A percentile compares a stretch with the other conserved stretches of the same genome.
Conservation (phyloP, 768 basidiomycete species). For the Pholiota conissans region DNA sequence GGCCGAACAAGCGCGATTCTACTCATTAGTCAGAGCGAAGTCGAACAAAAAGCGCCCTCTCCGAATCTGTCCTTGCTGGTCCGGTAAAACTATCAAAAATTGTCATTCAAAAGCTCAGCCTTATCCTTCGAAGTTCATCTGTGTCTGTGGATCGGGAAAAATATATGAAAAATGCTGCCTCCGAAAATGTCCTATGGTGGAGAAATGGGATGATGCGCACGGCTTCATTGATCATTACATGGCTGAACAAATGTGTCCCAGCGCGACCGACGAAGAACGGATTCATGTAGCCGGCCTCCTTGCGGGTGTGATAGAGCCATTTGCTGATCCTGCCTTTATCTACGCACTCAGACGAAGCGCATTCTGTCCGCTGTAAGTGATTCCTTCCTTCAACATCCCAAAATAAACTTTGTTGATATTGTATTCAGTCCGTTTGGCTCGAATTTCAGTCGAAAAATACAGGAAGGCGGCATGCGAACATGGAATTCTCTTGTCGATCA, state of each 20-base stretch:
- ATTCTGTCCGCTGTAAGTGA: too few relatives aligned
- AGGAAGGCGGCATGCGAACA: not conserved
- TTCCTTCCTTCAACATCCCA: too few relatives aligned
- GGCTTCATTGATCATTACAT: too few relatives aligned
- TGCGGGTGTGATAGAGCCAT: too few relatives aligned
- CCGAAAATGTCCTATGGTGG: not conserved
- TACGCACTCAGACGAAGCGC: too few relatives aligned
- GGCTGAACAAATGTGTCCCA: too few relatives aligned
- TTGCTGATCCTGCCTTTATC: too few relatives aligned
- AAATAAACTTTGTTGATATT: not conserved
- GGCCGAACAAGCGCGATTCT: not conserved
- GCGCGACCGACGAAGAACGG: too few relatives aligned
- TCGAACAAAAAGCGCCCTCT: not conserved
- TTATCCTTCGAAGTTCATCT: not conserved
- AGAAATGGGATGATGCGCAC: too few relatives aligned
- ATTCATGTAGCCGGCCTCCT: too few relatives aligned
- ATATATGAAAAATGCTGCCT: not conserved
- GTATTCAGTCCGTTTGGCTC: not conserved
- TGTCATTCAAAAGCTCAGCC: not conserved
- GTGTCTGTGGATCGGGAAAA: not conserved
- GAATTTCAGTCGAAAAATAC: not conserved
- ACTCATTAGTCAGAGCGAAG: not conserved
- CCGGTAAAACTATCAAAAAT: not conserved
- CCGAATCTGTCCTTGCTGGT: not conserved
- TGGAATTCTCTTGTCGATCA: not conserved